Base-by-base conservation (phyloP, 2,329 filamentous ascomycete genomes). In the Alternaria panax region DNA sequence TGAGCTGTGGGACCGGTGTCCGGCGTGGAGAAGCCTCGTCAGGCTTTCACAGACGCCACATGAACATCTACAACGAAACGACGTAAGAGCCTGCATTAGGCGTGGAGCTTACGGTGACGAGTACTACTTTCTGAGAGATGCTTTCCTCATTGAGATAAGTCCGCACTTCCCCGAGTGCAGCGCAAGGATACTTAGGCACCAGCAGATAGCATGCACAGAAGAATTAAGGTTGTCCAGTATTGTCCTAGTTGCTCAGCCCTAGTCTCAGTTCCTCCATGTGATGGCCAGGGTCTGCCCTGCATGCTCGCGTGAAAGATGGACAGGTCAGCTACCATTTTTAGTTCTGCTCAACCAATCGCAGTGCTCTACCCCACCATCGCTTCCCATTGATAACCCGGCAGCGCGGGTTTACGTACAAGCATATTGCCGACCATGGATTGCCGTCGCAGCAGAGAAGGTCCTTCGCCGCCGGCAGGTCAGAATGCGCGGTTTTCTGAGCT, bases 401-500 rank as follows among this genome's bases (percentile, higher is more conserved):
- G 22, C 16, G n/a, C 46, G 58, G 58, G 28, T 59, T 61, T 60
- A 63, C 57, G 61, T 61, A 63, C 60, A 55, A 61, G 48, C 53
- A 47, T 59, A 34, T 24, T 18, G 54, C n/a, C 28, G 38, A 51
- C 42, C 9, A 25, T 22, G 57, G 45, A 28, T 40, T 40, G 20
- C 22, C n/a, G 42, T 22, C 36, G 42, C 30, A 50, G 36, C n/a
- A n/a, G 42, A 16, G 27, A 18, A 42, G 43, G 22, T 27, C 25
- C 12, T 42, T 25, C 25, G n/a, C 18, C 24, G 30, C 30, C 22
- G 30, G 41, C 12, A 34, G n/a, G 32, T 22, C 20, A 18, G 8
- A n/a, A 34, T 25, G 8, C 18, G 12, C 28, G 12, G 18, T 47
- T 47, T 47, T 47, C 45, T n/a, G 18, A 8, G 45, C 7, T 47